phyloP scores from a whole-genome alignment of 2,329 filamentous ascomycete genomes.

The Tolypocladium cylindrosporum region DNA sequence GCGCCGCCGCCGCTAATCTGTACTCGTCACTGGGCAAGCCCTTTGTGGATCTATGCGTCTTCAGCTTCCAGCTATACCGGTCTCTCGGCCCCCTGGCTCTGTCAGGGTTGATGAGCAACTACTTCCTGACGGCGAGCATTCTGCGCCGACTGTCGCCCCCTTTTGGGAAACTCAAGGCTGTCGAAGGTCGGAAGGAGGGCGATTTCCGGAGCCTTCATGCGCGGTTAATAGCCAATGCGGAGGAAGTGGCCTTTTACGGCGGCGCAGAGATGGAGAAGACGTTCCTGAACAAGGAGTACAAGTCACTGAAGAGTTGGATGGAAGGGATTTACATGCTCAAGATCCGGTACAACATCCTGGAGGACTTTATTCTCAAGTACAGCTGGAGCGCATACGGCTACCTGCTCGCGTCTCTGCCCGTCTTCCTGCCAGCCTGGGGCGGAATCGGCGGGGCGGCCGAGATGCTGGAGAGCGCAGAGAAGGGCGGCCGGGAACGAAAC shows the following conservation, averaged over 20 bases:
- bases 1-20: constrained; percentile 78
- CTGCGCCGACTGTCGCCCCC: constrained; percentile 82
- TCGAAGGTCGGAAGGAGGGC: constrained; percentile 89
- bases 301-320: constrained; percentile 92
- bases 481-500: constrained; percentile 58
- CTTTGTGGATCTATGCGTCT: constrained; percentile 91
- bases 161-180: constrained; percentile 92
- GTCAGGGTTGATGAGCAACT: constrained; percentile 79
- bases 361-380: constrained; percentile 97
- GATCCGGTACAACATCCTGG: constrained; percentile 96
- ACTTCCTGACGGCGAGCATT: constrained; percentile 87
- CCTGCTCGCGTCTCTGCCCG: constrained; percentile 79
- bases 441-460: constrained; percentile 68
- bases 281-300: constrained; percentile 86
- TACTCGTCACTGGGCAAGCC: constrained; percentile 98
- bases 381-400: constrained; percentile 98
- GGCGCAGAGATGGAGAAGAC: constrained; percentile 91
- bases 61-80: constrained; percentile 94
- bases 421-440: constrained; percentile 92
- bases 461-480: constrained; percentile 39
- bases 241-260: constrained; percentile 96
- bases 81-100: constrained; percentile 83
- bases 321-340: constrained; percentile 96
- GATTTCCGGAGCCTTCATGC: constrained; percentile 90
- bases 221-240: constrained; percentile 87